These are phyloP conservation scores for Candida sanyaensis DNA, from an alignment of 1,139 yeast genomes.

Conservation along the genomic window DNA sequence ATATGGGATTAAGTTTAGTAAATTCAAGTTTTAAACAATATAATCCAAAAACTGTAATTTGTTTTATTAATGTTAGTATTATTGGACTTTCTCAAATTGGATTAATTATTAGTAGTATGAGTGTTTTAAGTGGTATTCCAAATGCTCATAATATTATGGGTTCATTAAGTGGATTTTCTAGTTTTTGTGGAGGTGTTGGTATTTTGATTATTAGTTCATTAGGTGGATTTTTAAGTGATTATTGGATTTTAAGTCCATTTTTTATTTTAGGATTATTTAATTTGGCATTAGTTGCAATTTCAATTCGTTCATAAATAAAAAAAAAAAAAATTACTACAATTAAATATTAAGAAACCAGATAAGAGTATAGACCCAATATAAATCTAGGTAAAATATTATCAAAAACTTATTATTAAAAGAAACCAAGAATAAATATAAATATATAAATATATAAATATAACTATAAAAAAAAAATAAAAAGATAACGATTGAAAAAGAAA, in stretches of 20 bases:
- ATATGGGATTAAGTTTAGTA: constrained; percentile 29
- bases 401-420: too few species aligned
- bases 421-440: too few species aligned
- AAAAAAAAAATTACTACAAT: too few species aligned
- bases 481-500: too few species aligned
- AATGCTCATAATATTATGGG: constrained; percentile 46
- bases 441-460: too few species aligned
- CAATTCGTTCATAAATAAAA: neutral
- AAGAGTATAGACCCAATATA: neutral
- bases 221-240: constrained; percentile 65
- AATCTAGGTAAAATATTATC: too few species aligned
- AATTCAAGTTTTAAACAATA: constrained; percentile 17
- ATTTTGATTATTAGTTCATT: constrained; percentile 57
- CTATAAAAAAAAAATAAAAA: too few species aligned
- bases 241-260: constrained; percentile 62
- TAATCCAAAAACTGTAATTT: constrained; percentile 36
- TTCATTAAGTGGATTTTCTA: constrained; percentile 67
- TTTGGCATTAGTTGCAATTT: constrained; percentile 9
- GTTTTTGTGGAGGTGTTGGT: constrained; percentile 71
- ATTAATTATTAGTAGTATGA: constrained; percentile 53
- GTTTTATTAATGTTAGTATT: constrained; percentile 34
- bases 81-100: constrained; percentile 56
- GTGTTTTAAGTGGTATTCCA: constrained; percentile 34
- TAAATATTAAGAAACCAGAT: neutral
- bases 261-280: constrained; percentile 52